phyloP scores from a whole-genome alignment of 2,329 filamentous ascomycete species.

The Trichoderma breve region DNA sequence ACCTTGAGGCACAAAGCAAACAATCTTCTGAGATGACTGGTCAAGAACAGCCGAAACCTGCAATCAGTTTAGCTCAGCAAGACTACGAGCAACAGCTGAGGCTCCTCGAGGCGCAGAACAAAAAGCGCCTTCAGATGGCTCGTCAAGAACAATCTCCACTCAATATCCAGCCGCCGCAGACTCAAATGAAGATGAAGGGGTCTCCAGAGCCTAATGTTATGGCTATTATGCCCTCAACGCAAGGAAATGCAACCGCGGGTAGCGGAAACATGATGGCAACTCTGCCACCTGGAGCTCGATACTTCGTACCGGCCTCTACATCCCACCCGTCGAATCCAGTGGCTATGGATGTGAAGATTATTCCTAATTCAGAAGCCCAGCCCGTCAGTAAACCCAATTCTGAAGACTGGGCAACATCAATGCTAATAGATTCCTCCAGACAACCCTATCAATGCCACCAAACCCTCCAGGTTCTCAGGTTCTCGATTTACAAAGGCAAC shows the following conservation, averaged over 20 bases:
- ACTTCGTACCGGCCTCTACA: neutral
- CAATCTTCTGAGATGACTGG: neutral
- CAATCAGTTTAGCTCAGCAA: neutral
- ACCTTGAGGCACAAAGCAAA: neutral
- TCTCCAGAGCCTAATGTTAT: neutral
- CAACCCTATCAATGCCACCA: neutral
- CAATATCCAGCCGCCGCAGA: neutral
- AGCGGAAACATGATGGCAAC: neutral
- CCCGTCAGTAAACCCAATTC: neutral
- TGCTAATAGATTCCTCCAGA: neutral
- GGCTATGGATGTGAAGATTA: neutral
- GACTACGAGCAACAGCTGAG: neutral
- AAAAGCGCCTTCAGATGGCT: neutral
- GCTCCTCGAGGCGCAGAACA: neutral
- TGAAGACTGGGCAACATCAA: neutral
- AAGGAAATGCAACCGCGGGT: neutral
- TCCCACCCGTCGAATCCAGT: neutral
- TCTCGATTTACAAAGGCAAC: neutral
- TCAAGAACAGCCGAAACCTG: neutral
- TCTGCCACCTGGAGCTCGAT: neutral
- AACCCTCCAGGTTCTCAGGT: neutral
- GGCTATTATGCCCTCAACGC: neutral
- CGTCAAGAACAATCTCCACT: neutral
- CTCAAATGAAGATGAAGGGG: neutral
- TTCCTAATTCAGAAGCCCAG: neutral